These are phyloP conservation scores for Diaporthe velutina DNA, from an alignment of 2,329 filamentous ascomycete genomes.

Conservation along the genomic window DNA sequence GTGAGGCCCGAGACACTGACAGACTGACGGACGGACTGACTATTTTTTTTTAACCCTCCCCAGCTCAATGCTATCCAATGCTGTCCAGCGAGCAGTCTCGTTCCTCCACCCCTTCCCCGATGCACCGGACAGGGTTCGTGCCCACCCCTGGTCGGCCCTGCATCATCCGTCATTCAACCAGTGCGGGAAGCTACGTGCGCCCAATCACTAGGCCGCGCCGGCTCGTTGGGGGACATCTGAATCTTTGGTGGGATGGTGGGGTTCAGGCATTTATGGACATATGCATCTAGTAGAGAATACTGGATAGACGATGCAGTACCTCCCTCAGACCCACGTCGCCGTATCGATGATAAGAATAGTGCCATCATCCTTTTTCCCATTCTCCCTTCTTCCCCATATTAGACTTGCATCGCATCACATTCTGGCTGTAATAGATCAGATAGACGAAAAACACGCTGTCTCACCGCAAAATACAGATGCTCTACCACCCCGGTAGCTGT, in stretches of 20 bases:
- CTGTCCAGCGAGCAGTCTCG: neutral
- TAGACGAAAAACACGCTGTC: neutral
- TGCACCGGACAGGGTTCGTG: conserved; percentile 27
- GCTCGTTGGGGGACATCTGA: conserved; percentile 38
- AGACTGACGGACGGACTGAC: conserved; percentile 1
- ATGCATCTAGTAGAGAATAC: neutral
- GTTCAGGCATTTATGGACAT: neutral
- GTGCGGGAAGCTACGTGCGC: conserved; percentile 21
- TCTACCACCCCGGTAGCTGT: neutral
- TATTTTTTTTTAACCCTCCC: neutral
- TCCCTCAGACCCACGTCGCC: no score
- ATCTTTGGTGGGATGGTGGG: conserved; percentile 41
- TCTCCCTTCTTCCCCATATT: neutral
- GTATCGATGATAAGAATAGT: neutral
- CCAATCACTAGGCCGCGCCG: conserved; percentile 34
- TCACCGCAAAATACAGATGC: neutral
- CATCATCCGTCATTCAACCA: conserved; percentile 35
- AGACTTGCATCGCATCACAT: neutral
- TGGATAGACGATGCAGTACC: neutral
- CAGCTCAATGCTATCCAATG: conserved; percentile 1
- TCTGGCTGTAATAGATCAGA: neutral
- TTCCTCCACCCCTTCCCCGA: conserved; percentile 20
- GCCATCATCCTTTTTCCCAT: neutral
- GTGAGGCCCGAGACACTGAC: conserved; percentile 22
- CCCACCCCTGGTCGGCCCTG: conserved; percentile 32